These are phyloP conservation scores for Pseudogymnoascus sp. DNA, from an alignment of 2,329 filamentous ascomycete genomes.

Conservation along the genomic window DNA sequence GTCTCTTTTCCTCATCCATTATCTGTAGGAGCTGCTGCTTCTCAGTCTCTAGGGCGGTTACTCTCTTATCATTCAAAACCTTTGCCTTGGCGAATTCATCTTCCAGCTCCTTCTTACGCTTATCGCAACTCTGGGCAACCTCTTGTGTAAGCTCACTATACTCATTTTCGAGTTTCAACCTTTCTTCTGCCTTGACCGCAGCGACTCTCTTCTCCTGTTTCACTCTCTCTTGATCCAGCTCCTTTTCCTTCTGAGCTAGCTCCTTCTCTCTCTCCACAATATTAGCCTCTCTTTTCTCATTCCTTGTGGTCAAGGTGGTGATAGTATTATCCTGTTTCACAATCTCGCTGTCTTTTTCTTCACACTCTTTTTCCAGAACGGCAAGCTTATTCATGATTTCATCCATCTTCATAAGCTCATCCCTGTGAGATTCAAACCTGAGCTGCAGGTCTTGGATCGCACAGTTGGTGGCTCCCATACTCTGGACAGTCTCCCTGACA, in stretches of 20 bases:
- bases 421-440: constrained; percentile 10
- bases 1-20: too few relatives aligned
- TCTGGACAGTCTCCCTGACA: constrained; percentile 13
- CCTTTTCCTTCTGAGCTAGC: constrained; percentile 10
- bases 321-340: constrained; percentile 12
- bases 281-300: constrained; percentile 9
- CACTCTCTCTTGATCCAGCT: constrained; percentile 13
- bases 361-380: constrained; percentile 10
- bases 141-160: neutral
- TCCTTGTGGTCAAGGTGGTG: constrained; percentile 9
- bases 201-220: constrained; percentile 14
- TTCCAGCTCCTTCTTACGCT: neutral
- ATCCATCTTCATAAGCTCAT: constrained; percentile 12
- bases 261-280: neutral
- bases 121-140: neutral
- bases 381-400: constrained; percentile 11
- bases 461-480: constrained; percentile 12
- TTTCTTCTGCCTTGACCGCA: neutral
- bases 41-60: too few relatives aligned
- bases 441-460: constrained; percentile 11
- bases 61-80: neutral
- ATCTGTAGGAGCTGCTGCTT: too few relatives aligned
- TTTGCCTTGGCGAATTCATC: neutral
- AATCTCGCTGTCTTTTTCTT: constrained; percentile 12
- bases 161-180: neutral